Evolutionary conservation across 2,329 filamentous ascomycete genomes (phyloP), one percentile per base, ranked within the genome.

Genomic region (Rosellinia necatrix): DNA sequence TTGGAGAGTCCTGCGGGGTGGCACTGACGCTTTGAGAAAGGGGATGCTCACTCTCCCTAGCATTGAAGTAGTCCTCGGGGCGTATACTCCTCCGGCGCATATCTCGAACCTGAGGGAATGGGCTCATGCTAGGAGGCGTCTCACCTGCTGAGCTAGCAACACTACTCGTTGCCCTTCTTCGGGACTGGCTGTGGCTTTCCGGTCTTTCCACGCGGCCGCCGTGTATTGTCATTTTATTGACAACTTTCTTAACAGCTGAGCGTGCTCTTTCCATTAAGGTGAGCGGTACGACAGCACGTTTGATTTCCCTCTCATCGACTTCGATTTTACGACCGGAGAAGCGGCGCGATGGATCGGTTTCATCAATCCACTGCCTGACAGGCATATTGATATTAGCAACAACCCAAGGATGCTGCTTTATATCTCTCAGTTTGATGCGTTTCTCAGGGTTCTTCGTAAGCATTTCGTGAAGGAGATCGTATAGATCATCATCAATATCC

Each of bases 351-450:
- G 92, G 92, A 67, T 97, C 93, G 1, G 92, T 96, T 61, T 96
- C 91, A 65, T 96, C 91, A n/a, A 97, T 84, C 94, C 94, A 99
- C 8, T 81, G 80, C 27, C 84, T 77, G 32, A 88, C 50, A 38
- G 60, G 83, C 64, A 96, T 88, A 29, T 84, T 76, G 41, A 97
- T 83, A 61, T 89, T 92, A 55, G 87, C 80, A 1, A 93, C 80
- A 13, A 97, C 88, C 94, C 94, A 99, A 4, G 88, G 87, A 70
- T 99, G 94, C 58, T 90, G 88, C 72, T 97, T 97, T 67, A 97
- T 93, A 66, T 97, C 93, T 58, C 88, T 86, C 48, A 99, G 78
- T 6, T 90, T 89, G 66, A 99, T 97, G 34, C 94, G 87, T 73
- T 92, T 87, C 25, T 89, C 82, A 1, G 93, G 92, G 68, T 97